These are phyloP conservation scores for Cyathus striatus DNA, from an alignment of 768 basidiomycete genomes.

Conservation along the genomic window DNA sequence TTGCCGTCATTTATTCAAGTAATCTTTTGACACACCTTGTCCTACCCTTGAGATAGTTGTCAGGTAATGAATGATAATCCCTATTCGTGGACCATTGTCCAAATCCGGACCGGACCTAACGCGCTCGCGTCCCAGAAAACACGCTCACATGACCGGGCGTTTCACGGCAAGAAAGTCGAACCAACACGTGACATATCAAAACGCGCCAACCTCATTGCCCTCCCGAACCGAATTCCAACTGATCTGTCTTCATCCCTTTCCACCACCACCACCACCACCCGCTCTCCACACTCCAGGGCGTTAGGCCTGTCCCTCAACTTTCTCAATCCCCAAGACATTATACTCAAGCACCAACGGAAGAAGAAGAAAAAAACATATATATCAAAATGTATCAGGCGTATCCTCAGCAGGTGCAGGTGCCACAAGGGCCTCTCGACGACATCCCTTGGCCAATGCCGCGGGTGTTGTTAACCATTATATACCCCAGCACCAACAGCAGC, in stretches of 20 bases:
- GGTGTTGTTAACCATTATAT: constrained; percentile 21
- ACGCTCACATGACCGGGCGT: background rate
- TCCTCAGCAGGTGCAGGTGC: constrained; percentile 2
- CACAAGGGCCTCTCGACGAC: constrained; percentile 21
- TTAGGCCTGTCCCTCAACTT: constrained; percentile 20
- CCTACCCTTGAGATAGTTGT: too few relatives aligned
- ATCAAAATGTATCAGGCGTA: constrained; percentile 14
- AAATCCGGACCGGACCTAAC: too few relatives aligned
- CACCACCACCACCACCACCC: background rate
- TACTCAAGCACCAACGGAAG: constrained; percentile 17
- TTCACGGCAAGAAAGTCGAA: too few relatives aligned
- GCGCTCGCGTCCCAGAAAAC: too few relatives aligned
- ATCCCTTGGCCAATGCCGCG: constrained; percentile 38
- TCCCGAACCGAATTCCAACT: background rate
- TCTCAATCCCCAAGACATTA: constrained; percentile 17
- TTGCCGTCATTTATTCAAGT: too few relatives aligned
- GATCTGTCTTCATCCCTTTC: too few relatives aligned
- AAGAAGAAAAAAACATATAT: too few relatives aligned
- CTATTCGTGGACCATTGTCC: too few relatives aligned
- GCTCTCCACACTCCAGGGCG: constrained; percentile 12
- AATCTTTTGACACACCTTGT: too few relatives aligned
- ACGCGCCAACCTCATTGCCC: background rate
- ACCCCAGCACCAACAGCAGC: constrained; percentile 6
- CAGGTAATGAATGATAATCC: too few relatives aligned
- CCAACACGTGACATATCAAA: background rate